Base-by-base conservation (phyloP, 2,329 filamentous ascomycete species). In the Cladophialophora psammophila region DNA sequence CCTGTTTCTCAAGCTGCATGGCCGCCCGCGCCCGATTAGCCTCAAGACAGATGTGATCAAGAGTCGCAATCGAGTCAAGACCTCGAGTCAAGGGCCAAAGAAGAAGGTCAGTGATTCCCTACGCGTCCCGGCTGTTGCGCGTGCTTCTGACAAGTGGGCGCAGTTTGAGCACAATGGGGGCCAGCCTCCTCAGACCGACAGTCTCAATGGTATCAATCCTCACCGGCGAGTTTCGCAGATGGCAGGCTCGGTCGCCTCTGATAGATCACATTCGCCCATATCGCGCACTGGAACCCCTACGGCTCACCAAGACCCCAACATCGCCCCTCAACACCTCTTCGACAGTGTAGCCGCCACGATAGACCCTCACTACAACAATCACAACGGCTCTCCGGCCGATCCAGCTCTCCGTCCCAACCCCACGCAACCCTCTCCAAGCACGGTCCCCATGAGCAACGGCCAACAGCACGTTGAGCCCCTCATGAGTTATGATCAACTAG, bases 11-110 rank as follows among this genome's bases (percentile, higher is more conserved):
- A 99, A 99, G 86, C 86, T 99, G 73, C 95, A 99, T 78, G 94
- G 94, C 71, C 91, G 94, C 32, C 89, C 95, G 68, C 90, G 95
- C 64, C 95, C 95, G 73, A 97, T 97, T 78, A 96, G 92, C 74
- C 87, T 99, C 75, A 99, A 99, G 86, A 98, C 95, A 57, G 95
- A 99, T 84, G 94, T 98, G 73, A 99, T 99, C 83, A 99, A 99
- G 85, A 97, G 94, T 83, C 93, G 95, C 76, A 99, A 99, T 81
- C 90, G 95, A 72, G 94, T 98, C 74, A 98, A 98, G 85, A 95
- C 93, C 62, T 88, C 91, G 8, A 92, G 84, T 2, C 86, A 94
- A 75, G 87, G 91, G 70, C 88, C 90, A 55, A 91, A 92, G 75
- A 94, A 93, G 80, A 96, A 96, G 89, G 92, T 93, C 82, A 76